phyloP scores from a whole-genome alignment of 768 basidiomycete species.

The Naganishia randhawae region DNA sequence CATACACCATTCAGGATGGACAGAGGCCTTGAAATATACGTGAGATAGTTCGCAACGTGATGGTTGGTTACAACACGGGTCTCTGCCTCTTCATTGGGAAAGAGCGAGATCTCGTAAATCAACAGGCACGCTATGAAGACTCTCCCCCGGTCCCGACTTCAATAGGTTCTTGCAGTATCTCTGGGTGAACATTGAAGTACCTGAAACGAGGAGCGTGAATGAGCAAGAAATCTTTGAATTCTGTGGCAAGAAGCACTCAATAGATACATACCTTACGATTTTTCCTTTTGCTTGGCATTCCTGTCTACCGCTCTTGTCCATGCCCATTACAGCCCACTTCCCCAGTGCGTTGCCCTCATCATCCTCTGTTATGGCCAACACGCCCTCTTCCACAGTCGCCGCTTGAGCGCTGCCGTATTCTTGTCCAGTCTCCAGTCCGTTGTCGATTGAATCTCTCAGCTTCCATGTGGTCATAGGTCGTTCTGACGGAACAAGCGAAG shows the following conservation, averaged over 20 bases:
- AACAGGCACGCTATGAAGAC: not conserved
- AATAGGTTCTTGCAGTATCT: constrained; percentile 48
- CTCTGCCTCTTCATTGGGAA: no score
- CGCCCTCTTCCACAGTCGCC: constrained; percentile 61
- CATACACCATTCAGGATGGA: no score
- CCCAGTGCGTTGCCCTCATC: constrained; percentile 55
- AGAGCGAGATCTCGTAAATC: not conserved
- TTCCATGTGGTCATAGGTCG: constrained; percentile 36
- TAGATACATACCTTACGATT: constrained; percentile 60
- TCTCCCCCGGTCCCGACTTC: not conserved
- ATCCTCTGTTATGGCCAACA: constrained; percentile 66
- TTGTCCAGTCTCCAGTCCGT: constrained; percentile 3
- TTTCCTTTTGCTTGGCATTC: constrained; percentile 62
- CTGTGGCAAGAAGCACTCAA: not conserved
- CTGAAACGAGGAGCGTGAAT: constrained; percentile 39
- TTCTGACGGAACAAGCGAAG: constrained; percentile 54
- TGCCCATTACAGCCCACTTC: constrained; percentile 24
- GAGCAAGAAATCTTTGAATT: not conserved
- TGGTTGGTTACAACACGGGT: not conserved
- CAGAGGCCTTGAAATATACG: no score
- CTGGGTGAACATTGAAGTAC: constrained; percentile 60
- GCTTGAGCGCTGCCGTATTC: constrained; percentile 9
- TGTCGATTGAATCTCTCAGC: constrained; percentile 23
- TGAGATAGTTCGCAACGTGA: not conserved
- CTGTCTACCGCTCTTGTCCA: constrained; percentile 51